Evolutionary conservation across 2,329 filamentous ascomycete species (phyloP).

Genomic region (Sporothrix schenckii): DNA sequence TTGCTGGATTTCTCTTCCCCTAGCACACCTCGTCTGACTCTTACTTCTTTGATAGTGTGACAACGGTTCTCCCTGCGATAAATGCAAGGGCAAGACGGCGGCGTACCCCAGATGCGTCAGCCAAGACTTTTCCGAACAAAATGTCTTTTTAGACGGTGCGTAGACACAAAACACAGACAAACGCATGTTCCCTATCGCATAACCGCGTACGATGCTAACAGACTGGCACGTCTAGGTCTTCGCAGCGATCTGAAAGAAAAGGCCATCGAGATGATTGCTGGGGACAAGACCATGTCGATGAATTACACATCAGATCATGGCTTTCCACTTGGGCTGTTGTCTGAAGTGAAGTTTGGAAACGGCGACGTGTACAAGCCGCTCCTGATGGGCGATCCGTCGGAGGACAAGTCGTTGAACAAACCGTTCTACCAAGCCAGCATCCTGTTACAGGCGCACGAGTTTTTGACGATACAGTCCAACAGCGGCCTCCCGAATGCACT

Average conservation of each 20-base stretch:
- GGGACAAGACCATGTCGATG: neutral
- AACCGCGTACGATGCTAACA: neutral
- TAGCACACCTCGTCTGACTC: neutral
- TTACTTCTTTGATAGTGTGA: conserved; percentile 3
- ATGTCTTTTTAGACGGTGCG: conserved; percentile 27
- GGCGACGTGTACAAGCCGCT: neutral
- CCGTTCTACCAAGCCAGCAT: conserved; percentile 27
- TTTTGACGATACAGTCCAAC: neutral
- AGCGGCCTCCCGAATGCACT: neutral
- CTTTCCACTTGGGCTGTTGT: conserved; percentile 5
- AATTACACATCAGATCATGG: neutral
- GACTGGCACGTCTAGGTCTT: neutral
- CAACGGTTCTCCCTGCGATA: conserved; percentile 1
- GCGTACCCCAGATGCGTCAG: conserved; percentile 2
- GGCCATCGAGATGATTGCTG: neutral
- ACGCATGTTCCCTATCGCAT: neutral
- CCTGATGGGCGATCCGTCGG: neutral
- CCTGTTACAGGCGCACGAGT: conserved; percentile 24
- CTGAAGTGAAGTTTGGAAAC: conserved; percentile 17
- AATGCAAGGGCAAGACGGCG: neutral
- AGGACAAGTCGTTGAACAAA: conserved; percentile 5
- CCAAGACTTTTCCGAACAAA: conserved; percentile 23
- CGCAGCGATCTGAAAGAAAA: conserved; percentile 1
- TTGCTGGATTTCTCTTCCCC: neutral
- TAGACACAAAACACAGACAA: neutral